phyloP scores from a whole-genome alignment of 129 eudicot genomes.

The Lonicera japonica region DNA sequence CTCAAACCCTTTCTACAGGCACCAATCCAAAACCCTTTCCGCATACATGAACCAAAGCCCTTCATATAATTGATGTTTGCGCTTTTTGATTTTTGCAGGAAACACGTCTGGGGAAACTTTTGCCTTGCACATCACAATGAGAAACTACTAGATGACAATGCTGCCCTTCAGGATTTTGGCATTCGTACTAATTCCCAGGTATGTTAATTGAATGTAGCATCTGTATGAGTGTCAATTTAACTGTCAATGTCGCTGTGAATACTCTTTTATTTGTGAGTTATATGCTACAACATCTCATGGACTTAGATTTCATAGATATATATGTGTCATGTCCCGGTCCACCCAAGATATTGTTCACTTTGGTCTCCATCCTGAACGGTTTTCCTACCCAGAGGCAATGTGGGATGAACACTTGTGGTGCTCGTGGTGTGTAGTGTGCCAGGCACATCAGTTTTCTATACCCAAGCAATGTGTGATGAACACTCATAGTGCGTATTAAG shows the following conservation, averaged over 20 bases:
- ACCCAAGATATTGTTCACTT: too few species aligned
- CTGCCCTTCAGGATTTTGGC: conserved; percentile 61
- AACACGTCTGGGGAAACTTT: conserved; percentile 87
- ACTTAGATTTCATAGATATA: not conserved
- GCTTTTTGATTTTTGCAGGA: conserved; percentile 50
- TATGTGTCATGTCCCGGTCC: too few species aligned
- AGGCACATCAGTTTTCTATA: not conserved
- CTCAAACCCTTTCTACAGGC: too few species aligned
- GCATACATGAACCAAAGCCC: too few species aligned
- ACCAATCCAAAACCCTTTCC: too few species aligned
- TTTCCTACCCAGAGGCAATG: too few species aligned
- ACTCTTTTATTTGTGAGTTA: not conserved
- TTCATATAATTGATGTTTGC: not conserved
- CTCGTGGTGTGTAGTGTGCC: too few species aligned
- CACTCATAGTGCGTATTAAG: too few species aligned
- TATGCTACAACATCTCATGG: not conserved
- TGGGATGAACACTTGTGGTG: too few species aligned
- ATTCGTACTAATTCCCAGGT: conserved; percentile 90
- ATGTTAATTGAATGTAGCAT: conserved; percentile 2
- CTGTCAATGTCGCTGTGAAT: not conserved
- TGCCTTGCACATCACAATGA: conserved; percentile 71
- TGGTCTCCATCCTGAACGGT: too few species aligned
- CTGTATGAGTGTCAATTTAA: not conserved
- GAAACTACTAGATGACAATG: conserved; percentile 72
- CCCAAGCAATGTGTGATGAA: too few species aligned